Conservation (phyloP, 352 stramenopile genomes). For the Pythium aristosporum region DNA sequence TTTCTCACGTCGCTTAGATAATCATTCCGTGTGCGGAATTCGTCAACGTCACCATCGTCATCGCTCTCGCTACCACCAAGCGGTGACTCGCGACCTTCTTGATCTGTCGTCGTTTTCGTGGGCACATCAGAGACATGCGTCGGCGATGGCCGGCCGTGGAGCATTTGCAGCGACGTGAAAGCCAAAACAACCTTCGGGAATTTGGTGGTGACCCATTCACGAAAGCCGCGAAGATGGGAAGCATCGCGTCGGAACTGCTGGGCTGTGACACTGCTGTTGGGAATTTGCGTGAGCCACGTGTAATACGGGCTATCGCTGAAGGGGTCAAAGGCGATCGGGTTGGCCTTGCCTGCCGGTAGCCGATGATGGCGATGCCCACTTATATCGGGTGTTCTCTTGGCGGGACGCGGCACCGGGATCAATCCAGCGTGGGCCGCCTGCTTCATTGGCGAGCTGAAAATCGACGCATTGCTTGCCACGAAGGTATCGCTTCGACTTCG, state of each 20-base stretch:
- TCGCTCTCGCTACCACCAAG: neutral
- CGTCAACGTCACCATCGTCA: conserved; percentile 1
- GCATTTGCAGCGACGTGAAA: conserved; percentile 15
- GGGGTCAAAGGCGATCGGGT: conserved; percentile 46
- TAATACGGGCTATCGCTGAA: conserved; percentile 39
- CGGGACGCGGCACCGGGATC: neutral
- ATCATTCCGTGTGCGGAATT: neutral
- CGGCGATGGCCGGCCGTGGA: conserved; percentile 10
- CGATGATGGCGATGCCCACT: neutral
- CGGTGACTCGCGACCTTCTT: neutral
- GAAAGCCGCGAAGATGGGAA: conserved; percentile 26
- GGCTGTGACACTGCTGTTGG: conserved; percentile 4
- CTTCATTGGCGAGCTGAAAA: conserved; percentile 12
- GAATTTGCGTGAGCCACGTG: conserved; percentile 31
- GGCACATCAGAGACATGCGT: neutral
- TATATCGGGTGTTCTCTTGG: neutral
- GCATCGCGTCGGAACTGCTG: conserved; percentile 24
- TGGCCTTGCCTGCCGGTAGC: neutral
- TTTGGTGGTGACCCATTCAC: conserved; percentile 29
- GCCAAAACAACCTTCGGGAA: conserved; percentile 35
- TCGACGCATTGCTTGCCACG: conserved; percentile 1
- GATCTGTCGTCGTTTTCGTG: neutral
- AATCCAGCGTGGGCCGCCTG: conserved; percentile 2
- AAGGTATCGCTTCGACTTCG: neutral
- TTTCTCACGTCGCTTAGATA: neutral